Evolutionary conservation across 228 moss, liverwort and hornwort species (phyloP), one percentile per base, ranked within the genome.

Genomic region (Sphagnum magellanicum): DNA sequence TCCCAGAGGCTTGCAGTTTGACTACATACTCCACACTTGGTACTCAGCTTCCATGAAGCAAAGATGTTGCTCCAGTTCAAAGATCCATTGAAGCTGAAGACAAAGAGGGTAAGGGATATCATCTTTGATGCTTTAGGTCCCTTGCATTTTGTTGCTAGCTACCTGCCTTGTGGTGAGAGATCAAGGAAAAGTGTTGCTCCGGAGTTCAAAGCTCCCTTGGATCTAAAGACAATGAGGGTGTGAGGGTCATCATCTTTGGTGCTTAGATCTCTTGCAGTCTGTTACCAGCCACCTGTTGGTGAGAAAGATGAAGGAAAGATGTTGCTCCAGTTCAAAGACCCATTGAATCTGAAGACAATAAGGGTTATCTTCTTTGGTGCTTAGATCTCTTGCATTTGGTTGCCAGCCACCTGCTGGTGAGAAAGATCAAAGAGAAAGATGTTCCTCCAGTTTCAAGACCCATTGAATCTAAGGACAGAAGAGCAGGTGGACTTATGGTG

Each of bases 51-150:
- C 75, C 67, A 83, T 86, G 86, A 81, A 79, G 89, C 76, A 73
- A 92, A 87, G 68, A 98, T 98, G 98, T 84, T 98, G 78, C 98
- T 93, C 72, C 92, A 87, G 55, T 98, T 89, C 79, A 85, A 75
- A 74, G 98, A 98, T 75, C 81, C 92, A 70, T 80, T 83, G 60
- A 91, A 89, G 76, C 71, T 98, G 72, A 98, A 98, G 83, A 98
- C 98, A 47, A 90, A 81, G 72, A 86, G 90, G 79, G 98, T 94
- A 75, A 78, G 69, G 48, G 8, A 14, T 16, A 63, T 16, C 73
- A 16, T 65, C 4, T 32, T 51, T 52, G 53, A 11, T 67, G 51
- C 6, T 7, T 74, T 63, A 51, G 7, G 5, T 6, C 51, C n/a
- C 4, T 51, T 74, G 1, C 60, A 51, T 16, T 12, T 67, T 14